phyloP scores from a whole-genome alignment of 352 stramenopile species.

The Phytophthora pseudosyringae region DNA sequence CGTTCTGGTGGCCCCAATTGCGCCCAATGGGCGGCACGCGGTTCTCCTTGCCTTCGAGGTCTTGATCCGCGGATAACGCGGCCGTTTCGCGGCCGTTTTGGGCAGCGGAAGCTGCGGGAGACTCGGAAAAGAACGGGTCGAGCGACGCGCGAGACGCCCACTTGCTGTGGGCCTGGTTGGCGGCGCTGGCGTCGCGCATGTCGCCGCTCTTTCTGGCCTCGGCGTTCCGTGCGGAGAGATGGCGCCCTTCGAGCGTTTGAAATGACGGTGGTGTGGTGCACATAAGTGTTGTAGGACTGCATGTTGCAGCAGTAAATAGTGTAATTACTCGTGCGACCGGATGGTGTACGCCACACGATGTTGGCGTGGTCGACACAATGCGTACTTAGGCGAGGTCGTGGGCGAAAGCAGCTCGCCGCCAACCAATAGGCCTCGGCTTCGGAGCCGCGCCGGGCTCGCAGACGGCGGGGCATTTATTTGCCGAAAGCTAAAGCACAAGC shows the following conservation, averaged over 20 bases:
- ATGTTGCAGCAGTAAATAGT: conserved; percentile 27
- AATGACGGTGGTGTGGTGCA: conserved; percentile 6
- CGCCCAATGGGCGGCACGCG: conserved; percentile 14
- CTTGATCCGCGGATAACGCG: conserved; percentile 2
- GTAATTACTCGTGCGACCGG: conserved; percentile 23
- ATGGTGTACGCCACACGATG: conserved; percentile 8
- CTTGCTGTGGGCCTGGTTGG: conserved; percentile 20
- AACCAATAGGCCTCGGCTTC: conserved; percentile 37
- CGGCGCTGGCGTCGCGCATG: conserved; percentile 29
- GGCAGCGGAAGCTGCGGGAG: background rate
- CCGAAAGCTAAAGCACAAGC: conserved; percentile 54
- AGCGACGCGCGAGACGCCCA: conserved; percentile 33
- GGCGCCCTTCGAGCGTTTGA: conserved; percentile 31
- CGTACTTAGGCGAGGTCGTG: conserved; percentile 24
- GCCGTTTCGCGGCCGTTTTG: conserved; percentile 28
- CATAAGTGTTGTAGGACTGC: conserved; percentile 5
- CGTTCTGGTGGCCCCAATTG: conserved; percentile 23
- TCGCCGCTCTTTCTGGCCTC: conserved; percentile 8
- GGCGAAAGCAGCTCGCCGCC: conserved; percentile 33
- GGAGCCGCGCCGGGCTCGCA: background rate
- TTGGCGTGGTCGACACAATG: background rate
- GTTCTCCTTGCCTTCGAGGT: conserved; percentile 40
- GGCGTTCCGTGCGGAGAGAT: background rate
- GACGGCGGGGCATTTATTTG: conserved; percentile 44
- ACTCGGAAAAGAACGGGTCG: conserved; percentile 31